A percentile compares a stretch with the other conserved stretches of the same genome.
Evolutionary conservation across 2,329 filamentous ascomycete genomes (phyloP).

Genomic region (Xylariaceae sp.): DNA sequence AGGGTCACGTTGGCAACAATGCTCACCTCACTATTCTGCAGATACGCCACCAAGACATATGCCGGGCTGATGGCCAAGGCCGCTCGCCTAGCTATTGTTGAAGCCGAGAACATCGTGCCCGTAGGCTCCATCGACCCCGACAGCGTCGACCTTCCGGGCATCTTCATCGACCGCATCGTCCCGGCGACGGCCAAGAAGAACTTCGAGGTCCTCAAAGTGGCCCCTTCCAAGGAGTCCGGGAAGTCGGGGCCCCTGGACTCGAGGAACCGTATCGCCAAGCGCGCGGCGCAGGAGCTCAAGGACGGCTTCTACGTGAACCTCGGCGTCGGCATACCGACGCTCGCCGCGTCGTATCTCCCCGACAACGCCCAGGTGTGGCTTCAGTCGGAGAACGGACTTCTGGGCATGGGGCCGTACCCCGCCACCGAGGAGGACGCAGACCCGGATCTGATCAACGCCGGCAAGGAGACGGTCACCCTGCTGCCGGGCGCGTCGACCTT

Average conservation of each 20-base stretch:
- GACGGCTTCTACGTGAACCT: conserved; percentile 78
- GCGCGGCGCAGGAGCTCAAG: conserved; percentile 77
- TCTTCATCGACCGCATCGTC: conserved; percentile 78
- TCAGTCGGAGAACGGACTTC: conserved; percentile 80
- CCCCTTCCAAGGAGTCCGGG: conserved; percentile 39
- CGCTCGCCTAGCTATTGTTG: conserved; percentile 72
- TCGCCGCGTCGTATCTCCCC: conserved; percentile 74
- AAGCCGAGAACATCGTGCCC: conserved; percentile 80
- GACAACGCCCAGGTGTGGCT: conserved; percentile 70
- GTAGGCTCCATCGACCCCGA: conserved; percentile 69
- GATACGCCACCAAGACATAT: conserved; percentile 71
- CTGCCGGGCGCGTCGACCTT: conserved; percentile 73
- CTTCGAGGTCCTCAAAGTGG: conserved; percentile 64
- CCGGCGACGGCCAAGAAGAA: conserved; percentile 67
- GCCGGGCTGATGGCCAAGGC: conserved; percentile 78
- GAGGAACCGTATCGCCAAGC: conserved; percentile 67
- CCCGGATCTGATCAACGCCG: conserved; percentile 78
- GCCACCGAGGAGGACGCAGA: conserved; percentile 64
- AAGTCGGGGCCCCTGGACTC: conserved; percentile 44
- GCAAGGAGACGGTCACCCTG: conserved; percentile 82
- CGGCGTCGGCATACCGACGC: conserved; percentile 79
- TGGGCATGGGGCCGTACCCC: conserved; percentile 80
- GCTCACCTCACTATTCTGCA: conserved; percentile 17
- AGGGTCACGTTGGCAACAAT: not conserved
- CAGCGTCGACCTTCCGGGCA: conserved; percentile 73